Conservation (phyloP, 306 rosid genomes). For the Arachis stenosperma region DNA sequence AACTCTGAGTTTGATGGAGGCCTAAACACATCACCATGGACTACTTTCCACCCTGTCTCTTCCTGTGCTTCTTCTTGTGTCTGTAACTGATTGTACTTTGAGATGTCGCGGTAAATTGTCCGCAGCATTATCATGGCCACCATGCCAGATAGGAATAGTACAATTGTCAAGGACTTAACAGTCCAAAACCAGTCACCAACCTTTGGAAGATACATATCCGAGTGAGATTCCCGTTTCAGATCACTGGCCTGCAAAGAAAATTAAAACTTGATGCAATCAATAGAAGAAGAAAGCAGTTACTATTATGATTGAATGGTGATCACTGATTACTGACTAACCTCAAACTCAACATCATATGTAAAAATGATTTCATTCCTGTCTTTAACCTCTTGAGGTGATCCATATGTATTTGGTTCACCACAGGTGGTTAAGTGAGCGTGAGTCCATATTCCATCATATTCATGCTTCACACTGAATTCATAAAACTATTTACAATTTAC, state of each 20-base stretch:
- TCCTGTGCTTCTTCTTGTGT: conserved; percentile 36
- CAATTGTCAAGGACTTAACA: conserved; percentile 31
- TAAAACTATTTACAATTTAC: conserved; percentile 5
- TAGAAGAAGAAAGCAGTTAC: background rate
- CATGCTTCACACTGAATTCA: conserved; percentile 41
- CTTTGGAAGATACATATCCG: conserved; percentile 35
- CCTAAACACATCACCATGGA: conserved; percentile 42
- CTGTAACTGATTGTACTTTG: conserved; percentile 32
- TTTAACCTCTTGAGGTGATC: conserved; percentile 37
- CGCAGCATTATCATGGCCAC: conserved; percentile 42
- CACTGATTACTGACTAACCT: conserved; percentile 17
- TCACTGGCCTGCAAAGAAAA: conserved; percentile 34
- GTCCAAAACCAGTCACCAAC: conserved; percentile 38
- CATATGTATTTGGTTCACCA: conserved; percentile 16
- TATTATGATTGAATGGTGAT: background rate
- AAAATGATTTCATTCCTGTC: conserved; percentile 30
- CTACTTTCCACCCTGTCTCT: conserved; percentile 42
- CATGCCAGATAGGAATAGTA: conserved; percentile 37
- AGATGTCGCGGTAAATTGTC: conserved; percentile 40
- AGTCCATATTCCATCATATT: conserved; percentile 29
- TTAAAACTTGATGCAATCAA: background rate
- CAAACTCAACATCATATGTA: conserved; percentile 38
- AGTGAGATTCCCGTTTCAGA: conserved; percentile 36
- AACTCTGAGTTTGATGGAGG: conserved; percentile 37
- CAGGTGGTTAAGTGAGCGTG: conserved; percentile 37